A percentile compares a stretch with the other conserved stretches of the same genome.
Evolutionary conservation across 1,139 yeast species (phyloP).

Genomic region (Blastobotrys indianensis): DNA sequence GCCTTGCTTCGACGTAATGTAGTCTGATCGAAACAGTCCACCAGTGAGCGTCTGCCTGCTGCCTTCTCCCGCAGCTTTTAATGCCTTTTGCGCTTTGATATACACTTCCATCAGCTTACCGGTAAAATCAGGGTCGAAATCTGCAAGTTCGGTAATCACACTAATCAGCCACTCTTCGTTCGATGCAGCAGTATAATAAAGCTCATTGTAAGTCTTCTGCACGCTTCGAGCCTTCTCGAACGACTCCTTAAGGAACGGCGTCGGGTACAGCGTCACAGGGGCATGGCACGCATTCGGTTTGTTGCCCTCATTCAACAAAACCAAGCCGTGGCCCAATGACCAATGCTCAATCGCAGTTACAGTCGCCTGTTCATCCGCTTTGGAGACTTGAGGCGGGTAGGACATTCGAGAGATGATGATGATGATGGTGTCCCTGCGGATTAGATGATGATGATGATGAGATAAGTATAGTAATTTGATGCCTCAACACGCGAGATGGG

Average conservation of each 20-base stretch:
- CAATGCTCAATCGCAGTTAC: constrained; percentile 52
- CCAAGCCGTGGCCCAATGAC: constrained; percentile 71
- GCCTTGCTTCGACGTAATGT: constrained; percentile 48
- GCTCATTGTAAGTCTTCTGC: constrained; percentile 64
- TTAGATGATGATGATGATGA: no score
- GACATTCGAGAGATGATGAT: constrained; percentile 2
- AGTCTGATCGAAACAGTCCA: constrained; percentile 88
- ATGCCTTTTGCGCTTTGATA: constrained; percentile 17
- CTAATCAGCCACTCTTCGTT: constrained; percentile 58
- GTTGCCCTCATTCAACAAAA: constrained; percentile 61
- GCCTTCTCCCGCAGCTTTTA: constrained; percentile 36
- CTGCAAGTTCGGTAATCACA: constrained; percentile 44
- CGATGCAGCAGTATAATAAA: constrained; percentile 51
- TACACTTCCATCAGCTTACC: constrained; percentile 57
- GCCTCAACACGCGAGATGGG: no score
- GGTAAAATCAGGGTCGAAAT: constrained; percentile 70
- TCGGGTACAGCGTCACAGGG: constrained; percentile 85
- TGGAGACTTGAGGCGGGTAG: constrained; percentile 19
- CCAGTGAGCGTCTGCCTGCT: constrained; percentile 61
- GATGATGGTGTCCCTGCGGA: no score
- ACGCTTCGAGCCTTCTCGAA: constrained; percentile 63
- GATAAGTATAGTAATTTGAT: no score
- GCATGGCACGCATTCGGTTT: constrained; percentile 51
- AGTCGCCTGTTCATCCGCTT: constrained; percentile 16
- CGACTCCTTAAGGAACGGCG: constrained; percentile 69